Evolutionary conservation across 1,284 basidiomycete genomes (phyloP).

Genomic region (Cutaneotrichosporon dermatis): DNA sequence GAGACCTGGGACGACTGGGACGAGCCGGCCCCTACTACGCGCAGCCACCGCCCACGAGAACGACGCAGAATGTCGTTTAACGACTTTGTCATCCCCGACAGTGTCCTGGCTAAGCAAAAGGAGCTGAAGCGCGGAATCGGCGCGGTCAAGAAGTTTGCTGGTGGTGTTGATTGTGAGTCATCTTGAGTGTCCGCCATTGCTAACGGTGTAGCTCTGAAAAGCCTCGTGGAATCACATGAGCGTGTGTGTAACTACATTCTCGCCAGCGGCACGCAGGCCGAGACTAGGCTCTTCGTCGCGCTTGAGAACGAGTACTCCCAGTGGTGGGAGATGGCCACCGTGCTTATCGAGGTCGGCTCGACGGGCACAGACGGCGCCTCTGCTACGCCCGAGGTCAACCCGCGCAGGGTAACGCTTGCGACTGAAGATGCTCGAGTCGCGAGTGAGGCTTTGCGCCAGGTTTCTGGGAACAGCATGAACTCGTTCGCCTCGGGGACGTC

Average conservation of each 20-base stretch:
- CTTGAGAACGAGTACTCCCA: constrained; percentile 61
- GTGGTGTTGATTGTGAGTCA: constrained; percentile 70
- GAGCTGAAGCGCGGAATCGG: constrained; percentile 70
- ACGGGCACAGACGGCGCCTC: constrained; percentile 26
- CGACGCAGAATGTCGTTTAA: constrained; percentile 33
- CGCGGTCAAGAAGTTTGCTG: constrained; percentile 79
- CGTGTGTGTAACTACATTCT: constrained; percentile 16
- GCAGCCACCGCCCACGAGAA: constrained; percentile 10
- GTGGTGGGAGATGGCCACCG: constrained; percentile 82
- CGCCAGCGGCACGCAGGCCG: constrained; percentile 7
- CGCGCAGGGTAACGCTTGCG: constrained; percentile 49
- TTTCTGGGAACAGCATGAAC: constrained; percentile 25
- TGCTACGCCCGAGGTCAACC: not conserved
- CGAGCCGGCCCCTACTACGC: not conserved
- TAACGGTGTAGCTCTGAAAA: constrained; percentile 57
- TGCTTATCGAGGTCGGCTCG: constrained; percentile 70
- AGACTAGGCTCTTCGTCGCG: constrained; percentile 27
- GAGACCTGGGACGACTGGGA: constrained; percentile 6
- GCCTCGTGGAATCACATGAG: constrained; percentile 60
- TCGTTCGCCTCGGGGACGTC: not conserved
- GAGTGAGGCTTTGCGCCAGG: constrained; percentile 30
- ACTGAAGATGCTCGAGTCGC: constrained; percentile 30
- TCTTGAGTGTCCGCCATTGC: not conserved
- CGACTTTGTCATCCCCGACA: constrained; percentile 72
- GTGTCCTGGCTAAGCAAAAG: constrained; percentile 79